Evolutionary conservation across 768 basidiomycete genomes (phyloP).

Genomic region (Trametes maxima): DNA sequence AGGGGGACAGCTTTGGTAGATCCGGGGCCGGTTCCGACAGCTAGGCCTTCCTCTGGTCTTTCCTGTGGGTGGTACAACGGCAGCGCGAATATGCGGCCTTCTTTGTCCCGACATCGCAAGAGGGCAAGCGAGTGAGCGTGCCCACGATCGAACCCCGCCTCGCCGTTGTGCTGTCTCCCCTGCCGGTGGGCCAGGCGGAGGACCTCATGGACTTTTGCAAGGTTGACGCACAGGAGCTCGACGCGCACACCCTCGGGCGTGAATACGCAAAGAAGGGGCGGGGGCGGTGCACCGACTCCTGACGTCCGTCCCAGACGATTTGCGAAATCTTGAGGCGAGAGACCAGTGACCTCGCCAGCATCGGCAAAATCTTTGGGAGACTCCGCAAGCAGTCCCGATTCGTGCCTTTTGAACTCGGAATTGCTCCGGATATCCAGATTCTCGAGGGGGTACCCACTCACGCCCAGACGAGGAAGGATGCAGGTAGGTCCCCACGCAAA

Average conservation of each 20-base stretch:
- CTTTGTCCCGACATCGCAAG: not conserved
- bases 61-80: not conserved
- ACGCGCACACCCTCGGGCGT: not conserved
- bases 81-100: not conserved
- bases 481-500: slow-evolving; percentile 9
- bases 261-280: not conserved
- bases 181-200: not conserved
- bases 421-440: not conserved
- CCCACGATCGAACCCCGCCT: not conserved
- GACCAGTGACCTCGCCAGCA: not conserved
- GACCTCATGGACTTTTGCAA: not conserved
- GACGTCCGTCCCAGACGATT: not conserved
- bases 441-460: not conserved
- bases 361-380: not conserved
- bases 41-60: not conserved
- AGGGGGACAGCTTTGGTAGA: not conserved
- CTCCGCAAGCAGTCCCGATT: not conserved
- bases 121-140: not conserved
- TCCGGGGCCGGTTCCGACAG: not conserved
- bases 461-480: not conserved
- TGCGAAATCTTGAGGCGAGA: not conserved
- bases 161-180: not conserved
- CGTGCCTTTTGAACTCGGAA: not conserved
- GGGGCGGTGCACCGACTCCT: not conserved
- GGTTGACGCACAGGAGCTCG: not conserved